These are phyloP conservation scores for Cordyceps tenuipes DNA, from an alignment of 2,329 filamentous ascomycete genomes.

Conservation along the genomic window DNA sequence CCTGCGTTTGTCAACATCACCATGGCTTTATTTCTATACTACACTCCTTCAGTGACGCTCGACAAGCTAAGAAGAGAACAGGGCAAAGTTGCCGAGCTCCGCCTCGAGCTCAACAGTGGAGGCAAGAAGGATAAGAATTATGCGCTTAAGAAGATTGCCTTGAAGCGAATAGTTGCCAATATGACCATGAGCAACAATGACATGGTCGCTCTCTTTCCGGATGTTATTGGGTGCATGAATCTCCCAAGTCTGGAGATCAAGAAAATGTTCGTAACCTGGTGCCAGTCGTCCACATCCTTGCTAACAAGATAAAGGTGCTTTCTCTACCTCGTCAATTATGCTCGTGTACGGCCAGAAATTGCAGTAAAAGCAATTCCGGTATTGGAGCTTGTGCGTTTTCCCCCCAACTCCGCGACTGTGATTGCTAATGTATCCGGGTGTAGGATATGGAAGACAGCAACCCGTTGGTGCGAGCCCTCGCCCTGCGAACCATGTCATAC, in stretches of 20 bases:
- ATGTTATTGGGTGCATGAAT: slow-evolving; percentile 92
- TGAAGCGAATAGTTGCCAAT: slow-evolving; percentile 99
- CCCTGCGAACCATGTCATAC: slow-evolving; percentile 92
- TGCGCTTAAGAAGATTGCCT: slow-evolving; percentile 87
- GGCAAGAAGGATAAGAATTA: slow-evolving; percentile 98
- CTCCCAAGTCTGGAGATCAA: slow-evolving; percentile 95
- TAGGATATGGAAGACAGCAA: slow-evolving; percentile 95
- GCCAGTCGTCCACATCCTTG: neutral
- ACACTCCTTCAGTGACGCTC: slow-evolving; percentile 37
- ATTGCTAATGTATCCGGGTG: slow-evolving; percentile 12
- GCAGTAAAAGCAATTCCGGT: slow-evolving; percentile 88
- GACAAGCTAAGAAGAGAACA: slow-evolving; percentile 54
- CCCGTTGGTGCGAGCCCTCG: slow-evolving; percentile 83
- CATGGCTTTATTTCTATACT: slow-evolving; percentile 44
- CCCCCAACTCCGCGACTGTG: neutral
- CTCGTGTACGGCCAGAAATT: slow-evolving; percentile 86
- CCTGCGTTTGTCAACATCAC: neutral
- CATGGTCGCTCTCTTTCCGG: slow-evolving; percentile 94
- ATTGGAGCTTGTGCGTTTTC: slow-evolving; percentile 60
- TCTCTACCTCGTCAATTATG: slow-evolving; percentile 93
- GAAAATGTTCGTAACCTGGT: slow-evolving; percentile 71
- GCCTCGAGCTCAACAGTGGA: slow-evolving; percentile 85
- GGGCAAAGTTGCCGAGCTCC: slow-evolving; percentile 98
- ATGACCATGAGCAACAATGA: slow-evolving; percentile 99
- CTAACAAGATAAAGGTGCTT: slow-evolving; percentile 67